phyloP scores from a whole-genome alignment of 2,329 filamentous ascomycete species.

The Truncatella angustata region DNA sequence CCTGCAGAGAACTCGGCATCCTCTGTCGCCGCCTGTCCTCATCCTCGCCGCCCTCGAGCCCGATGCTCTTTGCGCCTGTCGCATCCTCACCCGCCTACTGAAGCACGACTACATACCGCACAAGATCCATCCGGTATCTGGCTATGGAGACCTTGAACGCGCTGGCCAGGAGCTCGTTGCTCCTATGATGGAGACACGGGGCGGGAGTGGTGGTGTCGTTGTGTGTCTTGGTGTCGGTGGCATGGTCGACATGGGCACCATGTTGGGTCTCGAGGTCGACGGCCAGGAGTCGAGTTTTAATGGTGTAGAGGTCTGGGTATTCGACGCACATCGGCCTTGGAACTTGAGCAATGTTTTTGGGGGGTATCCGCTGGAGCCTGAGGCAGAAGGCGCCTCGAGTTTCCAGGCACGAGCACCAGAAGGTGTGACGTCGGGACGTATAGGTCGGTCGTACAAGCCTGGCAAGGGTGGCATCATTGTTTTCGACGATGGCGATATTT shows the following conservation, averaged over 20 bases:
- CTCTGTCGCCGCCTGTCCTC: constrained; percentile 86
- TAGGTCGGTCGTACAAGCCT: constrained; percentile 70
- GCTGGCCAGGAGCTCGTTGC: constrained; percentile 75
- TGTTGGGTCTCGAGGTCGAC: constrained; percentile 72
- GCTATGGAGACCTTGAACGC: constrained; percentile 84
- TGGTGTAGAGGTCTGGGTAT: constrained; percentile 92
- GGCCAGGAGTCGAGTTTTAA: constrained; percentile 67
- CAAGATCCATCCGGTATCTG: constrained; percentile 92
- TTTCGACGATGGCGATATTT: constrained; percentile 94
- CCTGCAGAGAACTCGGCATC: constrained; percentile 81
- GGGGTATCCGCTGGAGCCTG: constrained; percentile 58
- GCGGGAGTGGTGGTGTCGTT: constrained; percentile 84
- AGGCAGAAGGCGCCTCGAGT: constrained; percentile 43
- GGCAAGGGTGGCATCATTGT: constrained; percentile 87
- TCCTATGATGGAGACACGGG: constrained; percentile 82
- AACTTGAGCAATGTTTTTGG: constrained; percentile 93
- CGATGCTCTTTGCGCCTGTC: constrained; percentile 91
- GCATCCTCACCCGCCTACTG: constrained; percentile 87
- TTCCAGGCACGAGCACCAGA: constrained; percentile 51
- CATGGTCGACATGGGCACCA: constrained; percentile 79
- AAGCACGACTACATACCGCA: constrained; percentile 97
- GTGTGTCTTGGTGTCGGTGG: constrained; percentile 92
- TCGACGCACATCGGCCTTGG: constrained; percentile 91
- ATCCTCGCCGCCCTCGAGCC: constrained; percentile 92
- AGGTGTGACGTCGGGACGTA: constrained; percentile 71